Evolutionary conservation across 352 stramenopile species (phyloP), one percentile per base, ranked within the genome.

Genomic region (Chrysophaeum taylorii): DNA sequence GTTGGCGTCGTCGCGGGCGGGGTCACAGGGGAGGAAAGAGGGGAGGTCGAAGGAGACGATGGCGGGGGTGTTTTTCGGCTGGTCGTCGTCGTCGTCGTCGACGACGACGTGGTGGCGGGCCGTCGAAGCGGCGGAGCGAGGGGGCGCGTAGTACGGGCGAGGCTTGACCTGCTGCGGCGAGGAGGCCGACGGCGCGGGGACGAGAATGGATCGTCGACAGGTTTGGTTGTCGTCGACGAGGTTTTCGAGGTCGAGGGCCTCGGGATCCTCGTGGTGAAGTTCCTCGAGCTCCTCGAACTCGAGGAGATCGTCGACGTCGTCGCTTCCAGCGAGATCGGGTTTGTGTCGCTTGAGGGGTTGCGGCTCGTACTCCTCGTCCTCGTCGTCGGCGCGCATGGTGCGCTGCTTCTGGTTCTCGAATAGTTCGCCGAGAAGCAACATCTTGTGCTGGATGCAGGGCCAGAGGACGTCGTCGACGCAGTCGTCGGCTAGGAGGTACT

Each of bases 381-480:
- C 37, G 21, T 62, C 39, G 9, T 14, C 64, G 14, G 43, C 63
- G 4, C 31, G 16, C 50, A 79, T n/a, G 29, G 73, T 42, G 29
- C 63, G 18, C 25, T 45, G 50, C 31, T 71, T 57, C 1, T 68
- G 60, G n/a, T 70, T 73, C 63, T 81, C 74, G 37, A 81, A 54
- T 21, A 78, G 29, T 38, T 78, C 68, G n/a, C 73, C 78, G 21
- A 82, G 64, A 21, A 71, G 63, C 25, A 71, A 23, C 39, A 78
- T 70, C 68, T 83, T 84, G 39, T 75, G 70, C 14, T 75, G 62
- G 29, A 85, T 70, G 21, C 68, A 66, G 31, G 72, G 66, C 72
- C 82, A 83, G 12, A 85, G 66, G 0, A 43, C 29, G 37, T 78
- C 72, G 54, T 80, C 75, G 54, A 80, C 64, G 23, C 62, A 77